phyloP scores from a whole-genome alignment of 495 filamentous ascomycete species.

The Glarea lozoyensis region DNA sequence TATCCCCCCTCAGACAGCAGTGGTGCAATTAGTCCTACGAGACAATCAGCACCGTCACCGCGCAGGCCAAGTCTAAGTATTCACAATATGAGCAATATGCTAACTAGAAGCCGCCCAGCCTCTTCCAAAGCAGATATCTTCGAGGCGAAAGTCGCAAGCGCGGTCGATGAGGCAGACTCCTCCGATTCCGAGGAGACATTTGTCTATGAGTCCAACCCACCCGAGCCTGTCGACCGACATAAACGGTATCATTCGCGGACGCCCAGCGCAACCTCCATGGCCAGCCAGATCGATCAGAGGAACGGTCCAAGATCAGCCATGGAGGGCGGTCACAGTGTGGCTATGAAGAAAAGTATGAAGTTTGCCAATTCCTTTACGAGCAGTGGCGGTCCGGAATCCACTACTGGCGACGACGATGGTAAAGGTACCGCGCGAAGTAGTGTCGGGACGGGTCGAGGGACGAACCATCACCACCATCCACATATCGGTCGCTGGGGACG shows the following conservation, averaged over 20 bases:
- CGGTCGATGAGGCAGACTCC: constrained; percentile 84
- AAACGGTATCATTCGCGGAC: constrained; percentile 87
- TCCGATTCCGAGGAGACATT: constrained; percentile 98
- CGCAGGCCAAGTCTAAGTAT: constrained; percentile 13
- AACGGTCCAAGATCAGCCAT: constrained; percentile 51
- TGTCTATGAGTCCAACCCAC: constrained; percentile 97
- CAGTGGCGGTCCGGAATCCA: constrained; percentile 52
- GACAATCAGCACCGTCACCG: constrained; percentile 4
- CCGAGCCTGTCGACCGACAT: constrained; percentile 64
- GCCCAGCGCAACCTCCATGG: constrained; percentile 88
- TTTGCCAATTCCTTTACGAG: constrained; percentile 71
- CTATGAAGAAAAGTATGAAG: constrained; percentile 92
- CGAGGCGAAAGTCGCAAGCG: constrained; percentile 90
- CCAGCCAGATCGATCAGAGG: constrained; percentile 65
- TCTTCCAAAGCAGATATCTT: constrained; percentile 98
- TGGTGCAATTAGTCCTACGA: constrained; percentile 11
- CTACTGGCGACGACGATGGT: constrained; percentile 54
- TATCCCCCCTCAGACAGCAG: constrained; percentile 10
- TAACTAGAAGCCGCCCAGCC: constrained; percentile 48
- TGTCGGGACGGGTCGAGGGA: constrained; percentile 54
- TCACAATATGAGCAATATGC: constrained; percentile 34
- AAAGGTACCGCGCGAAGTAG: constrained; percentile 47
- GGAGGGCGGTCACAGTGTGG: constrained; percentile 57
- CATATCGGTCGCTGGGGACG: constrained; percentile 63
- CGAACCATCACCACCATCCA: constrained; percentile 59